These are phyloP conservation scores for Neurospora sp. DNA, from an alignment of 495 filamentous ascomycete species.

Conservation along the genomic window DNA sequence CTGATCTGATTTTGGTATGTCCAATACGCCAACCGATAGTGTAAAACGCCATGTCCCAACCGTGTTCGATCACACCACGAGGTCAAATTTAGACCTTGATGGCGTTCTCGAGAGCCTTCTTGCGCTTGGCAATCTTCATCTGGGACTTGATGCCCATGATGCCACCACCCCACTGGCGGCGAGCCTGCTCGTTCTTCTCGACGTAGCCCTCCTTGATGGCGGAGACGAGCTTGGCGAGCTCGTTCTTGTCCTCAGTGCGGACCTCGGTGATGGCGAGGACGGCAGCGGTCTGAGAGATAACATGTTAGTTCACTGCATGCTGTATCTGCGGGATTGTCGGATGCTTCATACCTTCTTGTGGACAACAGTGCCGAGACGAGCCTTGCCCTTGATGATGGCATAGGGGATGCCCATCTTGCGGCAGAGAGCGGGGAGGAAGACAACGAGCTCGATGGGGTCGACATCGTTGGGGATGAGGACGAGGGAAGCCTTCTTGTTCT, in stretches of 20 bases:
- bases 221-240: conserved; percentile 91
- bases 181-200: conserved; percentile 87
- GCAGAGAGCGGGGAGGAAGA: conserved; percentile 98
- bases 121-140: conserved; percentile 87
- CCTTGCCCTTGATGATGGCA: conserved; percentile 99
- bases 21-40: conserved; percentile 28
- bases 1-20: conserved; percentile 29
- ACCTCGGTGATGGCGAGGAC: conserved; percentile 94
- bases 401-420: conserved; percentile 99
- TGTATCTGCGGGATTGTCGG: background rate
- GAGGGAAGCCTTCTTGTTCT: conserved; percentile 99
- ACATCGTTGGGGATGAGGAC: conserved; percentile 99
- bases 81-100: conserved; percentile 75
- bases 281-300: conserved; percentile 64
- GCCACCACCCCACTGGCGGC: conserved; percentile 97
- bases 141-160: conserved; percentile 98
- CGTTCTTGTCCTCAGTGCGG: conserved; percentile 92
- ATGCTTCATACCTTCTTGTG: conserved; percentile 83
- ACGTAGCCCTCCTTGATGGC: conserved; percentile 97
- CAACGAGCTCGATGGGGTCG: conserved; percentile 98
- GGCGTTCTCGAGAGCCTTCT: conserved; percentile 82
- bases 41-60: conserved; percentile 12
- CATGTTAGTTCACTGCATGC: conserved; percentile 16
- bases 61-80: conserved; percentile 14
- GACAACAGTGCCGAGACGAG: conserved; percentile 93